Base-by-base conservation (phyloP, 768 basidiomycete species). In the Leccinum subgranulosum region DNA sequence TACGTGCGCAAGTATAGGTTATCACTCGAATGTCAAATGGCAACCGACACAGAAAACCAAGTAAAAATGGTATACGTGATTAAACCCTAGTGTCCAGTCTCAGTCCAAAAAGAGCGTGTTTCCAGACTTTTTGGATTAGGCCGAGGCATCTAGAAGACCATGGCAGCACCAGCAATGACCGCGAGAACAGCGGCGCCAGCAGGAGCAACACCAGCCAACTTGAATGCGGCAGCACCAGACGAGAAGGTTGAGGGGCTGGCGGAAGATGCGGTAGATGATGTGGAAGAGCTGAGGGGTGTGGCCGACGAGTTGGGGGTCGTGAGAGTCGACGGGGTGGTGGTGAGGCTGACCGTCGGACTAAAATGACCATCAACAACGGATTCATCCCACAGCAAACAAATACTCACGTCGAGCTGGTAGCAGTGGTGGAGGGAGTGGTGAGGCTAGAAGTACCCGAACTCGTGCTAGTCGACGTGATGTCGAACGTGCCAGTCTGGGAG, bases 91-190 rank as follows among this genome's bases (percentile, higher is more conserved):
- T 19, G 41, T 41, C 41, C 41, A 19, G 41, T 41, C n/a, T 41
- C 10, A 41, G 41, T 41, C 41, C 41, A 41, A 29, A 46, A 60
- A 53, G 41, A 15, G 46, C 51, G 8, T 19, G 41, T 27, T 51
- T 31, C 54, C 21, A 46, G 47, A 39, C 19, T 3, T 28, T 41
- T 3, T 25, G 33, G 34, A 52, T 58, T 56, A 48, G 29, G 27
- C 0, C 12, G 51, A 73, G 64, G 25, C 33, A 23, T 49, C 74
- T 72, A 85, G 63, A 84, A 75, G 47, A 80, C 72, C 57, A 77
- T 63, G 14, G 68, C 80, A 23, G 73, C 81, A 39, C 84, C 84
- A 39, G 78, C 83, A 39, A 79, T 64, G 0, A 74, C 78, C 19
- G 82, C 81, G 34, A 82, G 65, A 21, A 78, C 62, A 7, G 76